Base-by-base conservation (phyloP, 345 rosid species). In the Aquilaria malaccensis region DNA sequence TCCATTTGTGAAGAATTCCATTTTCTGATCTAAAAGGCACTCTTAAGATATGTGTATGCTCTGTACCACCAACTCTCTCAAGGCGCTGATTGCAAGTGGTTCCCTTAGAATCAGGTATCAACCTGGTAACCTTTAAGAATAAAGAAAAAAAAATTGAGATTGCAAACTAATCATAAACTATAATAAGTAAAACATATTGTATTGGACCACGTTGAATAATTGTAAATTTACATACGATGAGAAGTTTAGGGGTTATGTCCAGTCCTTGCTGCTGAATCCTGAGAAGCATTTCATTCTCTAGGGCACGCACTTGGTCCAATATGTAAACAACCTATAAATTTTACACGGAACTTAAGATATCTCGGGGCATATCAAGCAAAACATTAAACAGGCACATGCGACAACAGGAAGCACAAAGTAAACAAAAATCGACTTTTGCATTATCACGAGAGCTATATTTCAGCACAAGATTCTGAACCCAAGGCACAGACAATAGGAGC, bases 301-400 rank as follows among this genome's bases (percentile, higher is more conserved):
- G 64, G 37, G 99, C 99, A 43, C 96, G 96, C 22, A 94, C 99
- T 88, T 94, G 97, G 76, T 94, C 99, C 70, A 94, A 75, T 69
- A 94, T 94, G 72, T 94, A 94, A 53, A 94, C 99, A 77, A 94
- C 72, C 99, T 94, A 69, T 60, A 77, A 53, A n/a, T 51, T 33
- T 32, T 56, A 61, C 33, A 58, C 7, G 10, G 30, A 57, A 72
- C 61, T 22, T 56, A 52, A 54, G 33, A 59, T 48, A 64, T 14
- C 32, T 59, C 56, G 11, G 29, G 10, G 49, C 41, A 37, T 13
- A 49, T 31, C 43, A 41, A 30, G 10, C 50, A 41, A 13, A 11
- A 29, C 37, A 33, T 22, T 29, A 13, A 3, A 33, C 1, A 49
- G 13, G 3, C 15, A 12, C 11, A 9, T 32, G 14, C 13, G 11